Conservation (phyloP, 1,284 basidiomycete genomes). For the Boletus hoseneyae region DNA sequence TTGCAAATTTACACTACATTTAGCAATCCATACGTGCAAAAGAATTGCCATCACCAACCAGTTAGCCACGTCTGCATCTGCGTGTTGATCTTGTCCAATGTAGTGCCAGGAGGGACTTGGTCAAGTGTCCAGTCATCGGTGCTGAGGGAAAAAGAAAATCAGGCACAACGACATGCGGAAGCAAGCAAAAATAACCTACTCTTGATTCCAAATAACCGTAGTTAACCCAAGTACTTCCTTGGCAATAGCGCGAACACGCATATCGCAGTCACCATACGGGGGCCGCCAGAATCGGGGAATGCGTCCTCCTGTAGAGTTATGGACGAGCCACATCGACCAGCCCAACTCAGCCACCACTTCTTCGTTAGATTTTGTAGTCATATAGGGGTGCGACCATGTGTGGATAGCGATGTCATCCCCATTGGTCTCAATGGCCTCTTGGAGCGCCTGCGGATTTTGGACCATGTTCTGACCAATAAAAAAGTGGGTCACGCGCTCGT, state of each 20-base stretch:
- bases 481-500: slow-evolving; percentile 72
- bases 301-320: slow-evolving; percentile 74
- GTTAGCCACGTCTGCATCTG: slow-evolving; percentile 55
- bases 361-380: slow-evolving; percentile 72
- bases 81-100: slow-evolving; percentile 40
- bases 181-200: slow-evolving; percentile 43
- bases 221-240: slow-evolving; percentile 66
- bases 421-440: slow-evolving; percentile 45
- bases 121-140: slow-evolving; percentile 65
- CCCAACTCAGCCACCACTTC: slow-evolving; percentile 77
- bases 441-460: slow-evolving; percentile 51
- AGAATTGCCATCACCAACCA: slow-evolving; percentile 34
- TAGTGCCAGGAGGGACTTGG: slow-evolving; percentile 37
- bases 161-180: background rate
- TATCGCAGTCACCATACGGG: slow-evolving; percentile 75
- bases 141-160: slow-evolving; percentile 35
- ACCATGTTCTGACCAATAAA: slow-evolving; percentile 78
- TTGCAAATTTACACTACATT: slow-evolving; percentile 19
- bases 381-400: slow-evolving; percentile 79
- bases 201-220: slow-evolving; percentile 78
- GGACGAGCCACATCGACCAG: slow-evolving; percentile 80
- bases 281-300: slow-evolving; percentile 75
- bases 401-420: slow-evolving; percentile 72
- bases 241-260: slow-evolving; percentile 71
- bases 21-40: slow-evolving; percentile 1